Evolutionary conservation across 176 grass and related monocot species (phyloP).

Genomic region (Cymbopogon citratus): DNA sequence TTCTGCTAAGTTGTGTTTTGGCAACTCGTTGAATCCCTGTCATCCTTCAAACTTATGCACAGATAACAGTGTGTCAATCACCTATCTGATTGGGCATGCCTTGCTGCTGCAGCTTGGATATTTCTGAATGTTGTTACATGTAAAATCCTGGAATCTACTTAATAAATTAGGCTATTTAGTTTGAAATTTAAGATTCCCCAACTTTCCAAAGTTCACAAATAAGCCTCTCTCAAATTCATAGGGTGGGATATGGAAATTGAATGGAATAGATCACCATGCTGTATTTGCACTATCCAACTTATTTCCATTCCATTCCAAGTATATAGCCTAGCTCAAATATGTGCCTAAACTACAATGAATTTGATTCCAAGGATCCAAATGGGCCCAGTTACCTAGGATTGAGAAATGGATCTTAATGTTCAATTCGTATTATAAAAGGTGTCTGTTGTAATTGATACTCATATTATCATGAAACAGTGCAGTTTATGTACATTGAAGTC

Average conservation of each 20-base stretch:
- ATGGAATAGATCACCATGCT: no score
- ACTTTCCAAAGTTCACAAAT: no score
- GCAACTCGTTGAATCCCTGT: not conserved
- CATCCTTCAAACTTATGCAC: not conserved
- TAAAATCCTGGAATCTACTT: no score
- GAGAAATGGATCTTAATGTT: not conserved
- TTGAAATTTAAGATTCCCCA: no score
- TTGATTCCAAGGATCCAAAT: no score
- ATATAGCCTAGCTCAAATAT: no score
- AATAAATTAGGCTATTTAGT: no score
- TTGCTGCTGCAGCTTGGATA: not conserved
- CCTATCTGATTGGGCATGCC: not conserved
- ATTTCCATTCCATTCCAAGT: no score
- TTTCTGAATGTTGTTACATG: not conserved
- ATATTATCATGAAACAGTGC: not conserved
- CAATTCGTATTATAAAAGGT: not conserved
- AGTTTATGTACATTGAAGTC: not conserved
- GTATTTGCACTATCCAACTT: no score
- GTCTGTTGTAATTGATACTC: not conserved
- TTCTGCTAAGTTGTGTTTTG: not conserved
- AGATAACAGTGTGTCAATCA: not conserved
- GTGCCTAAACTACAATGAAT: no score
- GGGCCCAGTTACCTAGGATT: not conserved
- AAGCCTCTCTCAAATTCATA: no score
- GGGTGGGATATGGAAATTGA: no score